Evolutionary conservation across 257 asterid species (phyloP).

Genomic region (Mentha longifolia): DNA sequence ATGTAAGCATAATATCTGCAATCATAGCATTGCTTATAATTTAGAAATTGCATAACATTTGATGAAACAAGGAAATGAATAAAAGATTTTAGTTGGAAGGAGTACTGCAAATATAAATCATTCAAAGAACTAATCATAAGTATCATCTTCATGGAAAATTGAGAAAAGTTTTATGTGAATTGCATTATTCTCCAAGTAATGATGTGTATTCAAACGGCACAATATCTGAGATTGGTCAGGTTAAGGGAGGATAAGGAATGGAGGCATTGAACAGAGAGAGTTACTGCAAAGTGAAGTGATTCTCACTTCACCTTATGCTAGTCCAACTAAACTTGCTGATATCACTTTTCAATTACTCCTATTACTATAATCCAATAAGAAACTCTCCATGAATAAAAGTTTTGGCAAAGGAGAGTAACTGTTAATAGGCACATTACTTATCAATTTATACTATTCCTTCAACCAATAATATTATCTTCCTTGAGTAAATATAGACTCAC

Average conservation of each 20-base stretch:
- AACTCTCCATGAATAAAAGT: background rate
- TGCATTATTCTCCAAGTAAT: background rate
- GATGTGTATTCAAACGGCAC: background rate
- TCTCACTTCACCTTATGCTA: background rate
- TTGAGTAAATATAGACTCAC: constrained; percentile 47
- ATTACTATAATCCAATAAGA: background rate
- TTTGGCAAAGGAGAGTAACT: background rate
- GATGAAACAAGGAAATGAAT: constrained; percentile 19
- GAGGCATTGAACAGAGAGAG: background rate
- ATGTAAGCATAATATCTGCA: constrained; percentile 90
- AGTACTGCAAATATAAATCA: background rate
- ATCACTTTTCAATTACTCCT: background rate
- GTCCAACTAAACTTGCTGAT: constrained; percentile 1
- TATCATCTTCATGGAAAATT: too few relatives aligned
- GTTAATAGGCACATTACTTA: background rate
- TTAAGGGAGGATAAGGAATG: background rate
- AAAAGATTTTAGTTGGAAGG: background rate
- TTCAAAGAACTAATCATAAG: background rate
- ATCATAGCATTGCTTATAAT: constrained; percentile 38
- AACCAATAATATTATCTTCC: background rate
- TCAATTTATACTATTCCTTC: background rate
- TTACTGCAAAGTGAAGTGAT: background rate
- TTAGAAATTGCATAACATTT: constrained; percentile 21
- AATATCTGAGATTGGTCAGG: background rate
- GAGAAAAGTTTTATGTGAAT: background rate